These are phyloP conservation scores for Acmispon strigosus DNA, from an alignment of 306 rosid species.

Conservation along the genomic window DNA sequence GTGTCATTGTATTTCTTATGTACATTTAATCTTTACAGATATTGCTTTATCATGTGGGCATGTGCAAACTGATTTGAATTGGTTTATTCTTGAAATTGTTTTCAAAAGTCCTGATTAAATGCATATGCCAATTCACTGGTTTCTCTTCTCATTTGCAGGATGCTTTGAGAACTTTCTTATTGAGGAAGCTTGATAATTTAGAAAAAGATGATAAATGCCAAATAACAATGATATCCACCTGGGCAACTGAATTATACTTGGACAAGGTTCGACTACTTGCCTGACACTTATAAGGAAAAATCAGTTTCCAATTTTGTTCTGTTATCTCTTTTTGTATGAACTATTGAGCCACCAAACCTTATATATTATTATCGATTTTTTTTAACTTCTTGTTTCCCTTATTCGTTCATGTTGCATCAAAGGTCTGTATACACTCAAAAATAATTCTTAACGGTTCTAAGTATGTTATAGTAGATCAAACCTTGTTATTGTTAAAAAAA, in stretches of 20 bases:
- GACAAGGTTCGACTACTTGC: slow-evolving; percentile 66
- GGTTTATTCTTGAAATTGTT: background rate
- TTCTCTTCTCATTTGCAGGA: slow-evolving; percentile 52
- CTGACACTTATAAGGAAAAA: slow-evolving; percentile 24
- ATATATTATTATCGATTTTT: background rate
- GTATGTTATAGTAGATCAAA: background rate
- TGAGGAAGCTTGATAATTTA: slow-evolving; percentile 87
- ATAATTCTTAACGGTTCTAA: background rate
- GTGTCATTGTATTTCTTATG: background rate
- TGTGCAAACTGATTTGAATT: slow-evolving; percentile 10
- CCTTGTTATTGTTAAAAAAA: background rate
- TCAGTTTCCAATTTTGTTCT: slow-evolving; percentile 1
- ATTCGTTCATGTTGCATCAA: background rate
- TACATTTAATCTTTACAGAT: background rate
- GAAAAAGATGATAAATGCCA: slow-evolving; percentile 88
- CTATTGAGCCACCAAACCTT: slow-evolving; percentile 2
- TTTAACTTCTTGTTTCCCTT: background rate
- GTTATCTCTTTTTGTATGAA: background rate
- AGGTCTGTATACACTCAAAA: background rate
- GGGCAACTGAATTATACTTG: slow-evolving; percentile 93
- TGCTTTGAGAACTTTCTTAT: slow-evolving; percentile 82
- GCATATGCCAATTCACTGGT: slow-evolving; percentile 3
- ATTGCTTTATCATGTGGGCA: background rate
- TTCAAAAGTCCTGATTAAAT: background rate
- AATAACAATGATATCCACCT: slow-evolving; percentile 97